Conservation (phyloP, 106 monocot species). For the Dioscorea zingiberensis region DNA sequence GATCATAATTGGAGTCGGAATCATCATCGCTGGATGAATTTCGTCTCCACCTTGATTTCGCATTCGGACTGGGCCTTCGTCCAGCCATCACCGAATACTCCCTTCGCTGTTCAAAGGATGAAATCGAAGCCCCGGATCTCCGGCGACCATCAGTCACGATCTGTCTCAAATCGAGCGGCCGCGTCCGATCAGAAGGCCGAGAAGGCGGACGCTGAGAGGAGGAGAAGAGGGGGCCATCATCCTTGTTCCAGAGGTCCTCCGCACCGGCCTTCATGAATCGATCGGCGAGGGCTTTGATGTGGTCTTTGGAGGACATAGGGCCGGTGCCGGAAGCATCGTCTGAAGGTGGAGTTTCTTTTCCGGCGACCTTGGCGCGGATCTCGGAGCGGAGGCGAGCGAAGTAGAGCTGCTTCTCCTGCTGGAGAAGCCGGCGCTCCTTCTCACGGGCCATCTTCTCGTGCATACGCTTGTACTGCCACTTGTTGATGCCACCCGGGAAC, state of each 20-base stretch:
- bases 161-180: slow-evolving; percentile 39
- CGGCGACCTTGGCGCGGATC: slow-evolving; percentile 39
- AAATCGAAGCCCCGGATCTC: slow-evolving; percentile 9
- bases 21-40: slow-evolving; percentile 44
- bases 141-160: slow-evolving; percentile 9
- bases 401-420: slow-evolving; percentile 87
- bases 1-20: slow-evolving; percentile 22
- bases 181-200: background rate
- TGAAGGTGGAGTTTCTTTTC: background rate
- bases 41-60: slow-evolving; percentile 22
- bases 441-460: slow-evolving; percentile 92
- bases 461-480: slow-evolving; percentile 99
- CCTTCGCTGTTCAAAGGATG: slow-evolving; percentile 28
- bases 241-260: slow-evolving; percentile 95
- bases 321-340: background rate
- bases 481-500: slow-evolving; percentile 83
- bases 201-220: background rate
- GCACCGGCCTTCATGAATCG: slow-evolving; percentile 77
- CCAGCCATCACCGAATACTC: slow-evolving; percentile 23
- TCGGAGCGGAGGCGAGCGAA: slow-evolving; percentile 73
- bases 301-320: slow-evolving; percentile 54
- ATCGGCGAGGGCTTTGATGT: slow-evolving; percentile 77
- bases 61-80: background rate
- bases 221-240: slow-evolving; percentile 60
- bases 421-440: slow-evolving; percentile 66